Percentiles rank a stretch among this genome's conserved stretches.
Conservation (phyloP, 2,329 filamentous ascomycete genomes). For the Aspergillus felis region DNA sequence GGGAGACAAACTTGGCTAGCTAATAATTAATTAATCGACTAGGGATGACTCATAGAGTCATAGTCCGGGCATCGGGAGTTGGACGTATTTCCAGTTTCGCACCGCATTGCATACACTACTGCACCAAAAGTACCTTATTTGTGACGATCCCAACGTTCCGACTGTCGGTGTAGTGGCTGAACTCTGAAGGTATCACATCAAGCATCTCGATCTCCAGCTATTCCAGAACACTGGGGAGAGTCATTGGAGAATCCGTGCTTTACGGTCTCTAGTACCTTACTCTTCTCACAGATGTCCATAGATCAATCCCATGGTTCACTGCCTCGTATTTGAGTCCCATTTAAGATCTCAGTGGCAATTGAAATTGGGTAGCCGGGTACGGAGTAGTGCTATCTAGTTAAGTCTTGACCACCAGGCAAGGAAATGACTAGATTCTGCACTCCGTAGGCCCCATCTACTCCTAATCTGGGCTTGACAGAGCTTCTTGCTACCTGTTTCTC, state of each 20-base stretch:
- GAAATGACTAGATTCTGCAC: not conserved
- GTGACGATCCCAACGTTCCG: not conserved
- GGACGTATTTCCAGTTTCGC: not conserved
- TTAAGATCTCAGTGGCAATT: not conserved
- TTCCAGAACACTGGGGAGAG: not conserved
- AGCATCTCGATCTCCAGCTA: not conserved
- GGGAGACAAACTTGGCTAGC: not conserved
- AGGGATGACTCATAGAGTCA: not conserved
- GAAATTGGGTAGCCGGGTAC: not conserved
- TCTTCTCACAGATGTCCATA: too few species aligned
- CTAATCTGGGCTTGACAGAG: not conserved
- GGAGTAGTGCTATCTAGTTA: not conserved
- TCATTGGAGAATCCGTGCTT: not conserved
- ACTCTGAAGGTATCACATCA: not conserved
- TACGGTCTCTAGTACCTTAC: not conserved
- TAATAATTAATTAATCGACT: not conserved
- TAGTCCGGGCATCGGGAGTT: not conserved
- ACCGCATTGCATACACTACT: not conserved
- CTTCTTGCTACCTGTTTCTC: not conserved
- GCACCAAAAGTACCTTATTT: not conserved
- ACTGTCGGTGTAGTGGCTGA: not conserved
- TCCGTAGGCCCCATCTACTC: not conserved
- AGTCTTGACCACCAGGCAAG: not conserved
- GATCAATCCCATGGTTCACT: not conserved
- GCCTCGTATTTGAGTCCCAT: not conserved